Evolutionary conservation across 208 protist genomes (phyloP).

Genomic region (Leishmania mexicana): DNA sequence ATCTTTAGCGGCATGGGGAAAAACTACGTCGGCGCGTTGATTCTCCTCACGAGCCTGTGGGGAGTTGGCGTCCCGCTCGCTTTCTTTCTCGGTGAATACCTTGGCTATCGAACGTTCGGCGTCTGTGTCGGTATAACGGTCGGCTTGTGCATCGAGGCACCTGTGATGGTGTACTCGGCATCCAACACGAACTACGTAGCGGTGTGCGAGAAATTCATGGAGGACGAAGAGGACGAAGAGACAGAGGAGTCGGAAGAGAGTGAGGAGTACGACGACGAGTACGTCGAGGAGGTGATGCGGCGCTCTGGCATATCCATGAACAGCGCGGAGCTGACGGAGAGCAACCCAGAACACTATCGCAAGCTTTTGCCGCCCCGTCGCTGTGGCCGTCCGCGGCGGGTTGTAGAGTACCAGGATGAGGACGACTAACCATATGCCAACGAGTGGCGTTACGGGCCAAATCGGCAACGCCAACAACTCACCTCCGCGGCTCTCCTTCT

Average conservation of each 20-base stretch:
- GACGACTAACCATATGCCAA: slow-evolving; percentile 14
- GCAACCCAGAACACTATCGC: slow-evolving; percentile 49
- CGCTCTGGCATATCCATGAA: slow-evolving; percentile 70
- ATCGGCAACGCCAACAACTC: too few species aligned
- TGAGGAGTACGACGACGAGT: slow-evolving; percentile 58
- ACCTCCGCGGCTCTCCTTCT: too few species aligned
- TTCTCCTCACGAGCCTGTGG: slow-evolving; percentile 78
- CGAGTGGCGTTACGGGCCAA: too few species aligned
- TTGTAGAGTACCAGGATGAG: slow-evolving; percentile 42
- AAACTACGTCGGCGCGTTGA: slow-evolving; percentile 78
- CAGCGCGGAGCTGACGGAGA: slow-evolving; percentile 31
- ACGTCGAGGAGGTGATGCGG: slow-evolving; percentile 76
- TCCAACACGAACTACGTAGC: slow-evolving; percentile 65
- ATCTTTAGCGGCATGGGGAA: slow-evolving; percentile 86
- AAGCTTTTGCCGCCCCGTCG: slow-evolving; percentile 48
- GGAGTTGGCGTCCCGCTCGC: slow-evolving; percentile 69
- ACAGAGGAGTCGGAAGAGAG: slow-evolving; percentile 51
- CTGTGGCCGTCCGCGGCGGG: slow-evolving; percentile 24
- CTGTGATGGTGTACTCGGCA: slow-evolving; percentile 65
- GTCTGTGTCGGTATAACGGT: slow-evolving; percentile 79
- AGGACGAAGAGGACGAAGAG: slow-evolving; percentile 56
- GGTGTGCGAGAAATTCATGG: slow-evolving; percentile 67
- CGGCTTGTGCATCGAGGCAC: slow-evolving; percentile 82
- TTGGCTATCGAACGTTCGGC: slow-evolving; percentile 64
- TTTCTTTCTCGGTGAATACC: slow-evolving; percentile 61